Evolutionary conservation across 257 asterid genomes (phyloP).

Genomic region (Salvia miltiorrhiza): DNA sequence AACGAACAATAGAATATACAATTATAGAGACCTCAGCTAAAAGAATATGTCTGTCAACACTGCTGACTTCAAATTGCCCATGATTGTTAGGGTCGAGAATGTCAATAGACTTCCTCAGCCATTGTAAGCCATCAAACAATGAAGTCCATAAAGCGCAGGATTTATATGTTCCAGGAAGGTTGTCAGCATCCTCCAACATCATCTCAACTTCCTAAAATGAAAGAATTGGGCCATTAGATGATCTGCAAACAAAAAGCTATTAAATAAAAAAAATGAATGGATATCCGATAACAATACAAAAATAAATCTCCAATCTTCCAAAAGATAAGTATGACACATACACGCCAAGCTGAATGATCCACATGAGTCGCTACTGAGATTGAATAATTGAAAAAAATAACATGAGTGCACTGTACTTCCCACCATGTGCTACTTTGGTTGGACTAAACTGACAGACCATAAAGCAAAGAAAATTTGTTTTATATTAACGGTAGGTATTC

Average conservation of each 20-base stretch:
- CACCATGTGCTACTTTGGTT: neutral
- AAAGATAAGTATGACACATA: neutral
- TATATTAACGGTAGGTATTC: neutral
- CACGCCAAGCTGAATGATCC: neutral
- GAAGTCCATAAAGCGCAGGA: constrained; percentile 46
- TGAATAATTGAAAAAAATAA: neutral
- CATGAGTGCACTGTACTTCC: neutral
- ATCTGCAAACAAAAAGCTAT: constrained; percentile 16
- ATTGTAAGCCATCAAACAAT: constrained; percentile 52
- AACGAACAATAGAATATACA: constrained; percentile 23
- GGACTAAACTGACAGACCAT: neutral
- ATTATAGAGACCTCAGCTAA: constrained; percentile 58
- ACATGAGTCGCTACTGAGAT: neutral
- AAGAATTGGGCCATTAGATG: constrained; percentile 18
- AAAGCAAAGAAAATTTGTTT: neutral
- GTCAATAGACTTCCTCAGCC: constrained; percentile 73
- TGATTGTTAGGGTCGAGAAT: constrained; percentile 43
- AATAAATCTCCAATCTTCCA: constrained; percentile 1
- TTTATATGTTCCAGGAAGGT: constrained; percentile 43
- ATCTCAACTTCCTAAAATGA: constrained; percentile 62
- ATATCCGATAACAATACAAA: constrained; percentile 5
- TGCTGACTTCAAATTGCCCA: constrained; percentile 40
- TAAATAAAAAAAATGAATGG: constrained; percentile 2
- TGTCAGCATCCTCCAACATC: constrained; percentile 50
- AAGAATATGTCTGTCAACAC: constrained; percentile 55